These are phyloP conservation scores for Paramyrothecium roridum DNA, from an alignment of 2,329 filamentous ascomycete species.

Conservation along the genomic window DNA sequence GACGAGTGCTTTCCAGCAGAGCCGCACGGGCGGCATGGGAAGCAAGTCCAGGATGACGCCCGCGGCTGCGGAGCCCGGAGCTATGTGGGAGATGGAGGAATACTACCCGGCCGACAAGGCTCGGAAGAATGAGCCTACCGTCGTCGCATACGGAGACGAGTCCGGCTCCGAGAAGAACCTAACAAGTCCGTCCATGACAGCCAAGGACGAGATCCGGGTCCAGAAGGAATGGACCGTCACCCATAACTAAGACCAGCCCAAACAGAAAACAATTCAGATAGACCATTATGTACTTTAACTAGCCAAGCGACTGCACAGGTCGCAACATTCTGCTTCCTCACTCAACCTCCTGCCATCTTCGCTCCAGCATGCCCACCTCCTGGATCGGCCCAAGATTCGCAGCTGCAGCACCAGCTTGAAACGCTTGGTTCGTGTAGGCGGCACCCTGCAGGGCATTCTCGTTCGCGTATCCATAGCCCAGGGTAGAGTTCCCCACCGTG, in stretches of 20 bases:
- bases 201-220: slow-evolving; percentile 13
- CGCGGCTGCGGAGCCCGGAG: slow-evolving; percentile 8
- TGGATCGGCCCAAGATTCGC: not conserved
- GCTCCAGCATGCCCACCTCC: not conserved
- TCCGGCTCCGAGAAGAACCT: slow-evolving; percentile 19
- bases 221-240: slow-evolving; percentile 19
- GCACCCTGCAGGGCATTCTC: not conserved
- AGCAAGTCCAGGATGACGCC: slow-evolving; percentile 3
- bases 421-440: not conserved
- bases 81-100: slow-evolving; percentile 20
- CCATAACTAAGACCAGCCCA: slow-evolving; percentile 1
- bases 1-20: slow-evolving; percentile 11
- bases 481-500: not conserved
- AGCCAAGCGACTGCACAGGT: too few relatives aligned
- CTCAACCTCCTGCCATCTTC: not conserved
- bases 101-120: slow-evolving; percentile 11
- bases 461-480: not conserved
- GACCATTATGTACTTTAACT: too few relatives aligned
- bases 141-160: slow-evolving; percentile 12
- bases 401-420: not conserved
- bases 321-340: not conserved
- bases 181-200: slow-evolving; percentile 6
- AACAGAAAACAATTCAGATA: not conserved
- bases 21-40: slow-evolving; percentile 7
- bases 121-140: slow-evolving; percentile 6